Conservation (phyloP, 2,329 filamentous ascomycete genomes). For the Cordyceps pruinosa region DNA sequence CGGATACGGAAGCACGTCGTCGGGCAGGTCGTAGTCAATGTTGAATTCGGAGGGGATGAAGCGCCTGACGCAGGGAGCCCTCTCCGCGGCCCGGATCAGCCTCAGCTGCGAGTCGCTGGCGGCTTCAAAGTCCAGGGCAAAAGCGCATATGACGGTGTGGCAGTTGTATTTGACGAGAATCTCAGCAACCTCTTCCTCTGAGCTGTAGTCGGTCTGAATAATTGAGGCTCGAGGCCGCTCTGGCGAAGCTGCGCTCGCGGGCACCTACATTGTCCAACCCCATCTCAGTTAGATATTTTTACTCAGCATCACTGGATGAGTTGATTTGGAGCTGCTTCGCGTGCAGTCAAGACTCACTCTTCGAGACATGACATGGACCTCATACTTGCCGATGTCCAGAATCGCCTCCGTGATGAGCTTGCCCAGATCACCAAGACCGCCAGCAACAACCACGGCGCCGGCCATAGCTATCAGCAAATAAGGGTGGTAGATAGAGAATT, state of each 20-base stretch:
- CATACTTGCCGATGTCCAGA: slow-evolving; percentile 26
- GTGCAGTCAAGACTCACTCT: slow-evolving; percentile 26
- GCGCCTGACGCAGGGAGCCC: slow-evolving; percentile 22
- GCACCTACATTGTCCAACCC: too few relatives aligned
- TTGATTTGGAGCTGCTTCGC: slow-evolving; percentile 16
- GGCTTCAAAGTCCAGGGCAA: slow-evolving; percentile 24
- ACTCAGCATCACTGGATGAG: too few relatives aligned
- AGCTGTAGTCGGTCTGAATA: slow-evolving; percentile 24
- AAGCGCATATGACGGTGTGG: slow-evolving; percentile 26
- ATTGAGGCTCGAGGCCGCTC: too few relatives aligned
- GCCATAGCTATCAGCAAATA: slow-evolving; percentile 18
- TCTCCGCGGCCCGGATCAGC: slow-evolving; percentile 27
- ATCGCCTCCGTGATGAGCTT: slow-evolving; percentile 39
- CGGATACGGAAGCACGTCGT: slow-evolving; percentile 26
- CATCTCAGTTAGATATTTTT: too few relatives aligned
- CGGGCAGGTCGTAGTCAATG: slow-evolving; percentile 28
- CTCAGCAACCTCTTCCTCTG: slow-evolving; percentile 17
- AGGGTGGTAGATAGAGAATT: too few relatives aligned
- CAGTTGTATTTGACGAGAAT: slow-evolving; percentile 19
- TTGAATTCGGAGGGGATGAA: slow-evolving; percentile 34
- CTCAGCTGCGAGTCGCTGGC: slow-evolving; percentile 25
- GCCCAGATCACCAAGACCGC: slow-evolving; percentile 40
- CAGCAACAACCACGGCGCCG: slow-evolving; percentile 36
- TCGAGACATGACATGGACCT: slow-evolving; percentile 36
- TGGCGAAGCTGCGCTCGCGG: too few relatives aligned